Evolutionary conservation across 345 rosid species (phyloP).

Genomic region (Dimocarpus longan): DNA sequence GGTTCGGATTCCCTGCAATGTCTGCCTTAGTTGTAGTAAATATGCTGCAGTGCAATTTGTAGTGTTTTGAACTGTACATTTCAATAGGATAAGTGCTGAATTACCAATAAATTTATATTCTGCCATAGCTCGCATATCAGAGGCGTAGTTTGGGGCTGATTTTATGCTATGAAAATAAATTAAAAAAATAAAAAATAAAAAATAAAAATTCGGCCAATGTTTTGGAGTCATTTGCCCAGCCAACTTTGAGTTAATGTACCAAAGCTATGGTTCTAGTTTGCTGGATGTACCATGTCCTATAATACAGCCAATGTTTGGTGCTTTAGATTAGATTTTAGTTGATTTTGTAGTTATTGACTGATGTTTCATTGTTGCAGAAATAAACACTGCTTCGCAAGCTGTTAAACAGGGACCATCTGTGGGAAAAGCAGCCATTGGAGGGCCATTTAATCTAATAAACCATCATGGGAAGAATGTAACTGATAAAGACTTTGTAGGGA

Average conservation of each 20-base stretch:
- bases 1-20: background rate
- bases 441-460: constrained; percentile 83
- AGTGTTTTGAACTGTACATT: background rate
- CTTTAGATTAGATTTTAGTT: background rate
- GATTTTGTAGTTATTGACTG: background rate
- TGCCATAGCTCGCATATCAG: background rate
- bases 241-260: background rate
- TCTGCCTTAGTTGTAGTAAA: background rate
- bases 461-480: constrained; percentile 81
- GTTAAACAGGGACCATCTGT: constrained; percentile 94
- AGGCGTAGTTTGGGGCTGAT: background rate
- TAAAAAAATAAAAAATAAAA: no score
- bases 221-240: background rate
- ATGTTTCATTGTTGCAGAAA: constrained; percentile 47
- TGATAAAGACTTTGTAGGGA: constrained; percentile 83
- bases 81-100: background rate
- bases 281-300: background rate
- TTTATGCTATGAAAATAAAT: background rate
- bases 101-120: background rate
- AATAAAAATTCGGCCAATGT: background rate
- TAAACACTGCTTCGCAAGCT: constrained; percentile 66
- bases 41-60: background rate
- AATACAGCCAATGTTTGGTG: background rate
- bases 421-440: constrained; percentile 95
- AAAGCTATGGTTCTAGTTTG: background rate